A percentile compares a stretch with the other conserved stretches of the same genome.
Conservation (phyloP, 2,329 filamentous ascomycete species). For the Apiospora arundinis region DNA sequence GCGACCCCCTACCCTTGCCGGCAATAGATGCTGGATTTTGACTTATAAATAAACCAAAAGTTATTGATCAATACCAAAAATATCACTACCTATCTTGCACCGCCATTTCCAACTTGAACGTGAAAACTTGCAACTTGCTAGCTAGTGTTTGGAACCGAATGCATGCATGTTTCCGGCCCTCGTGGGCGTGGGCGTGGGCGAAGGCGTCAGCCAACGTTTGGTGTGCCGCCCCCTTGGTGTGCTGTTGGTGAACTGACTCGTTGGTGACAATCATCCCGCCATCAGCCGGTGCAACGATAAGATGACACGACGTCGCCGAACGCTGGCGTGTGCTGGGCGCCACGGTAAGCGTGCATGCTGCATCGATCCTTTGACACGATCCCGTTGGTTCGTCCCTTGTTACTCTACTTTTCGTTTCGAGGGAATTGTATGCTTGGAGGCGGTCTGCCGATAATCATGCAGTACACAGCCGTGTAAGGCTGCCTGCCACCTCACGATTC, state of each 20-base stretch:
- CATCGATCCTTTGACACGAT: background rate
- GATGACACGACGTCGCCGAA: constrained; percentile 7
- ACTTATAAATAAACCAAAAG: background rate
- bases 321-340: background rate
- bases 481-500: no score
- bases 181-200: background rate
- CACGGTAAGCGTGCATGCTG: background rate
- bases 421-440: no score
- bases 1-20: background rate
- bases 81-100: background rate
- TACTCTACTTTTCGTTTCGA: no score
- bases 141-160: background rate
- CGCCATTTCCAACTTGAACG: background rate
- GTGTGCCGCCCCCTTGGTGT: background rate
- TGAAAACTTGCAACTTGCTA: background rate
- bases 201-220: background rate
- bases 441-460: no score
- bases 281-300: background rate
- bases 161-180: background rate
- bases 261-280: background rate
- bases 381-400: background rate
- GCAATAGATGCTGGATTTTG: background rate
- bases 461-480: no score
- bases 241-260: constrained; percentile 8
- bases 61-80: background rate